Percentiles rank a stretch among this genome's conserved stretches.
These are phyloP conservation scores for Diaporthe eres DNA, from an alignment of 2,329 filamentous ascomycete species.

Conservation along the genomic window DNA sequence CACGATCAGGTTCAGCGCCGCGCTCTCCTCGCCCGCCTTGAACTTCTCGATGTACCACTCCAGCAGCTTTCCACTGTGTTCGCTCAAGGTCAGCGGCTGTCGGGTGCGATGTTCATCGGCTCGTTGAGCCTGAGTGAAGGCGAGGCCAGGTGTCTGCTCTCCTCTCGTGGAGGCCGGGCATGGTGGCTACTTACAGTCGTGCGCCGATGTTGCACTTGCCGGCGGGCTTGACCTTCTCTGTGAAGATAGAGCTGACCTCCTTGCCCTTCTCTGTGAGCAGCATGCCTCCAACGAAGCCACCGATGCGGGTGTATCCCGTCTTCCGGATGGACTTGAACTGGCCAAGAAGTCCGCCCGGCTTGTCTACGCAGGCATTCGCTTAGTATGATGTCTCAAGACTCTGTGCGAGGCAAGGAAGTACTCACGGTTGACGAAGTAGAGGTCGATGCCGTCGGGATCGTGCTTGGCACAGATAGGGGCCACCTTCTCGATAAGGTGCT, in stretches of 20 bases:
- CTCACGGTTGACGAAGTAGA: conserved; percentile 36
- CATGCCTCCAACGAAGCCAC: conserved; percentile 44
- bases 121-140: neutral
- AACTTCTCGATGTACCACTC: conserved; percentile 49
- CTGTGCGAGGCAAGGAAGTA: neutral
- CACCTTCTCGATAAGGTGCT: conserved; percentile 34
- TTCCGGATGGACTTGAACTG: conserved; percentile 41
- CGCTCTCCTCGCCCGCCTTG: conserved; percentile 45
- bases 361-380: neutral
- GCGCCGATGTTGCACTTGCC: conserved; percentile 47
- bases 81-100: conserved; percentile 1
- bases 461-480: conserved; percentile 33
- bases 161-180: neutral
- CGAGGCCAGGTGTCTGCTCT: neutral
- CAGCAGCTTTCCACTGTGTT: conserved; percentile 42
- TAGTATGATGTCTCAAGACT: neutral
- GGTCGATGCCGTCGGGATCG: conserved; percentile 34
- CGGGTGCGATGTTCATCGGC: neutral
- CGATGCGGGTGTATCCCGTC: conserved; percentile 40
- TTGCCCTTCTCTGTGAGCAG: conserved; percentile 41
- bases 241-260: conserved; percentile 46
- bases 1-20: conserved; percentile 48
- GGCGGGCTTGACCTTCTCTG: conserved; percentile 46
- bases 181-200: conserved; percentile 41
- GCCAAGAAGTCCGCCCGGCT: conserved; percentile 35